phyloP scores from a whole-genome alignment of 2,329 filamentous ascomycete species.

The Diaporthe aspalathi region DNA sequence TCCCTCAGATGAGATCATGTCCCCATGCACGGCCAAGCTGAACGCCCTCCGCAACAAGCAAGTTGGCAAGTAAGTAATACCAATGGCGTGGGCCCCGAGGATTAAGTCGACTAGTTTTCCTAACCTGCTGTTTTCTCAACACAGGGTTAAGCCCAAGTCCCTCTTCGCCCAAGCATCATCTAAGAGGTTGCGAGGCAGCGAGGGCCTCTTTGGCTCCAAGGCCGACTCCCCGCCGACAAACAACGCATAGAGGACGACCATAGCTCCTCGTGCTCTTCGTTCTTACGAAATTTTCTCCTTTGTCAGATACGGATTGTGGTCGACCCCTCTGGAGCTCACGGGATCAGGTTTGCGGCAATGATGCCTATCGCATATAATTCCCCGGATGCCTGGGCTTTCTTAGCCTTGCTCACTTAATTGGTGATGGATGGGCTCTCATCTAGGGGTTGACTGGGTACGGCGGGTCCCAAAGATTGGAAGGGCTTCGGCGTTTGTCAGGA shows the following conservation, averaged over 20 bases:
- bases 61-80: constrained; percentile 74
- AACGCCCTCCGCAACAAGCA: constrained; percentile 84
- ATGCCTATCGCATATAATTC: constrained; percentile 1
- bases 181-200: constrained; percentile 67
- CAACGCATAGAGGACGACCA: neutral
- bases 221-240: constrained; percentile 37
- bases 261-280: constrained; percentile 1
- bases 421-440: constrained; percentile 1
- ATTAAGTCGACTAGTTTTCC: neutral
- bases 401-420: constrained; percentile 14
- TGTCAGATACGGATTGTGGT: constrained; percentile 19
- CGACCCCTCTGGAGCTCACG: neutral
- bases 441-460: constrained; percentile 8
- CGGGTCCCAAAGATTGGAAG: constrained; percentile 32
- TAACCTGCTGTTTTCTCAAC: neutral
- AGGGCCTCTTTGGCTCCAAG: constrained; percentile 53
- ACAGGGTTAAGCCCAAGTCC: constrained; percentile 73
- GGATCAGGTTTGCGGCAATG: constrained; percentile 4
- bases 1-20: constrained; percentile 90
- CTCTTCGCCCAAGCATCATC: constrained; percentile 74
- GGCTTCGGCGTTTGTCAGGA: constrained; percentile 37
- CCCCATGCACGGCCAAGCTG: constrained; percentile 85
- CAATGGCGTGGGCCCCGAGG: neutral
- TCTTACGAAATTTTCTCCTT: constrained; percentile 31
- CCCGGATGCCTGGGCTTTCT: constrained; percentile 7